Evolutionary conservation across 2,329 filamentous ascomycete species (phyloP).

Genomic region (Dendryphion nanum): DNA sequence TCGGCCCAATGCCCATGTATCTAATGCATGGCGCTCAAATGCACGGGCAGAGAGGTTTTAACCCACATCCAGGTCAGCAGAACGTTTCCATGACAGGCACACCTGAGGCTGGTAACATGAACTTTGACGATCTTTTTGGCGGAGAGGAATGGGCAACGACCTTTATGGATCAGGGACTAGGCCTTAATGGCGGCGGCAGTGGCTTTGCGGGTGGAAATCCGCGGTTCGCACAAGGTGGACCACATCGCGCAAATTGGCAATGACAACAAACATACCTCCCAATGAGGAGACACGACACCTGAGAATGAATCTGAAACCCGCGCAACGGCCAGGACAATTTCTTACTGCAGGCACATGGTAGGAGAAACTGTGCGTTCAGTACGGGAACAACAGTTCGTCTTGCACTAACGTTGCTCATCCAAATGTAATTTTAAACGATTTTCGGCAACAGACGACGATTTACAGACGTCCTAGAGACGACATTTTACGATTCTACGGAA

Average conservation of each 20-base stretch:
- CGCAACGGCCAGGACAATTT: no score
- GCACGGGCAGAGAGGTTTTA: slow-evolving; percentile 23
- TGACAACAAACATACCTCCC: no score
- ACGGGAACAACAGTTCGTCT: no score
- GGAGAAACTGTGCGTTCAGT: no score
- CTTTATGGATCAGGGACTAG: slow-evolving; percentile 35
- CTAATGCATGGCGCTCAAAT: slow-evolving; percentile 54
- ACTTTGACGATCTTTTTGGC: slow-evolving; percentile 38
- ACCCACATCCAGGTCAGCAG: slow-evolving; percentile 20
- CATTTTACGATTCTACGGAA: slow-evolving; percentile 4
- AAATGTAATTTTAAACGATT: no score
- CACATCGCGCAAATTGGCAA: slow-evolving; percentile 18
- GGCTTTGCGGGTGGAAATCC: slow-evolving; percentile 12
- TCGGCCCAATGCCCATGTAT: slow-evolving; percentile 70
- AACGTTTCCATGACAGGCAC: slow-evolving; percentile 16
- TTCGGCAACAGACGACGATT: not conserved
- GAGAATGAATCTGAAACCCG: no score
- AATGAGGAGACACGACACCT: no score
- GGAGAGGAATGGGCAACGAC: slow-evolving; percentile 42
- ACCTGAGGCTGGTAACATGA: slow-evolving; percentile 22
- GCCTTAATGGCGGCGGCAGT: slow-evolving; percentile 22
- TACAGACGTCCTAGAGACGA: not conserved
- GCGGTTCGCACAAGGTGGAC: slow-evolving; percentile 10
- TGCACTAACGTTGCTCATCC: no score
- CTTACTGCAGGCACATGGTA: no score